Evolutionary conservation across 768 basidiomycete species (phyloP).

Genomic region (Amanita thiersii): DNA sequence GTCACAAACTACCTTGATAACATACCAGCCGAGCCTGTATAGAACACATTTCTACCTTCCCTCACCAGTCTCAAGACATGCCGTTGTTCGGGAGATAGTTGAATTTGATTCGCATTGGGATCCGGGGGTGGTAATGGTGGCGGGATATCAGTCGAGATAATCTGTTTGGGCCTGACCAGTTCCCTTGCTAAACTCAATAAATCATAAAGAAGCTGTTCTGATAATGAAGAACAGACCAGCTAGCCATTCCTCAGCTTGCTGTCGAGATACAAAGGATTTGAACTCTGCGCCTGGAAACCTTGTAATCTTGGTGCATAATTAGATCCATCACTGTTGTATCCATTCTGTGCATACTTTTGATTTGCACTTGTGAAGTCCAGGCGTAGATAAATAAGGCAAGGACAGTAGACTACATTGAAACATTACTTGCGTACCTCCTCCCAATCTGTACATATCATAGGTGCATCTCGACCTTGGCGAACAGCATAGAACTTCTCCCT

Average conservation of each 20-base stretch:
- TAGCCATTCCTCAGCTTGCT: conserved; percentile 48
- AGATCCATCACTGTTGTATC: not conserved
- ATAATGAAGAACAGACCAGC: conserved; percentile 14
- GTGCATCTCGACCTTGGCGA: conserved; percentile 45
- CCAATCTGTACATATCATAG: conserved; percentile 52
- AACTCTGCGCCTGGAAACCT: conserved; percentile 44
- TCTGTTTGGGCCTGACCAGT: not conserved
- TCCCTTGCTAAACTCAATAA: conserved; percentile 1
- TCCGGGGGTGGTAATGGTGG: conserved; percentile 1
- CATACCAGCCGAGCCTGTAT: conserved; percentile 78
- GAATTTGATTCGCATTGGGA: conserved; percentile 15
- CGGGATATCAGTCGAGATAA: not conserved
- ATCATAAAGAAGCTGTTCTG: conserved; percentile 1
- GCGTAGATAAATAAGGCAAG: not conserved
- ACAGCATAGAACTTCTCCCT: conserved; percentile 57
- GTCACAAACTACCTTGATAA: conserved; percentile 3
- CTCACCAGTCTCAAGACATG: conserved; percentile 44
- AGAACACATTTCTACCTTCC: conserved; percentile 63
- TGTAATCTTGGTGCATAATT: conserved; percentile 29
- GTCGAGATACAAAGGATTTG: conserved; percentile 39
- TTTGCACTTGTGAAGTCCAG: conserved; percentile 30
- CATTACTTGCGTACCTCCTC: conserved; percentile 35
- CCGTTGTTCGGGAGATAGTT: conserved; percentile 46
- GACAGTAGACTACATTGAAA: not conserved
- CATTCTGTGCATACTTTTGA: conserved; percentile 25